Base-by-base conservation (phyloP, 2,329 filamentous ascomycete genomes). In the Aspergillus sp. region DNA sequence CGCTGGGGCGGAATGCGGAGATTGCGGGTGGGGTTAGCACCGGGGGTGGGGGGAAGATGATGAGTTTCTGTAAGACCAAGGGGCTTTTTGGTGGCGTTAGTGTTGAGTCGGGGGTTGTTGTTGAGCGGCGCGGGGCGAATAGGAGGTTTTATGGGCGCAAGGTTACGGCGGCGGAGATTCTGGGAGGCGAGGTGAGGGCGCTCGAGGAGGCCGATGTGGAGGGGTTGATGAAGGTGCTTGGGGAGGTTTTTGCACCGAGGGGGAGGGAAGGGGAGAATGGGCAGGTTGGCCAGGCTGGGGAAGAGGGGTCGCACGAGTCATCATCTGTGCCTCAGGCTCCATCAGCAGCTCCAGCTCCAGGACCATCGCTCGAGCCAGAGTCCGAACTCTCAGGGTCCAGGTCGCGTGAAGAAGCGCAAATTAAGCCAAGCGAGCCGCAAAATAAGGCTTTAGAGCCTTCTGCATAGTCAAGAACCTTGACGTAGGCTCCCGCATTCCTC, bases 1-100 rank as follows among this genome's bases (percentile, higher is more conserved):
- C 94, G 0, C 86, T 97, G 15, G 95, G 95, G 48, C 87, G 95
- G 68, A 98, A 96, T 77, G 94, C 93, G 47, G 95, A 99, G 78
- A 92, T 94, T 13, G 93, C 93, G 34, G 93, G 93, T 63, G 93
- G 93, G 11, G 93, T 93, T 5, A 96, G 91, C 66, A 81, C 94
- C 66, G 93, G 88, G 81, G 89, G 92, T 64, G 88, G 97, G 2
- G 90, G 93, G 0, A 93, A 91, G 54, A 90, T 98, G 57, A 98
- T 97, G 82, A 91, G 91, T 70, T 99, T 98, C 83, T 93, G 90
- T 76, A 97, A 97, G 81, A 98, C 94, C 8, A 97, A 97, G 80
- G 95, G 95, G 9, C 79, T 98, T 28, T 99, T 97, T 71, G 95
- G 93, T 3, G 95, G 95, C 69, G 91, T 97, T 43, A 95, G 91